phyloP scores from a whole-genome alignment of 768 basidiomycete species.

The Termitomyces sp. region DNA sequence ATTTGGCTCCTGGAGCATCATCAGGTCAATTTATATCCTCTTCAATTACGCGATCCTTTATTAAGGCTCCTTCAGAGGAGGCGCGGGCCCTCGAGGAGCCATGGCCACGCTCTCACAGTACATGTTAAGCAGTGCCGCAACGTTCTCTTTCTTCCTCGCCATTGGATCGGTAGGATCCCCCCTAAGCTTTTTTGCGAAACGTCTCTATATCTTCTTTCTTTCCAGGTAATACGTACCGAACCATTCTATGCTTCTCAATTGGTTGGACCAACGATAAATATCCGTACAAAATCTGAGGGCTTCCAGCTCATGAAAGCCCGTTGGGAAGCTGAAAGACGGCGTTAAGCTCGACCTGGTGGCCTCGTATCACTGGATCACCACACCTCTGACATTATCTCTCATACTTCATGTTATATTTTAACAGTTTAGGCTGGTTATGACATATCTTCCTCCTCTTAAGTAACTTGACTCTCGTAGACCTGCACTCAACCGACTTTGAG shows the following conservation, averaged over 20 bases:
- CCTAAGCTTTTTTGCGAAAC: background rate
- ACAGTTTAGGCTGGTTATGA: conserved; percentile 1
- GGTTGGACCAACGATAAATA: conserved; percentile 36
- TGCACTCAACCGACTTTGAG: background rate
- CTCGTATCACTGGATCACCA: background rate
- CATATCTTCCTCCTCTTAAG: conserved; percentile 1
- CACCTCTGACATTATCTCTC: background rate
- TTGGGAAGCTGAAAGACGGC: conserved; percentile 63
- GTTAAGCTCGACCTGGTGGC: conserved; percentile 16
- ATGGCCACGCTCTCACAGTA: conserved; percentile 94
- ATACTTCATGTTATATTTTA: background rate
- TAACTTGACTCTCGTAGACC: background rate
- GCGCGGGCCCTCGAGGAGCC: conserved; percentile 86
- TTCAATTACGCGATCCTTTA: background rate
- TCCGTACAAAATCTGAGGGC: conserved; percentile 65
- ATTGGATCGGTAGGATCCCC: conserved; percentile 72
- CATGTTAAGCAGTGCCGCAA: conserved; percentile 97
- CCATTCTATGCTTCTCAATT: conserved; percentile 50
- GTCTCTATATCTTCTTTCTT: conserved; percentile 6
- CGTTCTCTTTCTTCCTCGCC: conserved; percentile 95
- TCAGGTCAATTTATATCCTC: conserved; percentile 52
- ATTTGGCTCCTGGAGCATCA: conserved; percentile 89
- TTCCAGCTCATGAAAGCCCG: conserved; percentile 64
- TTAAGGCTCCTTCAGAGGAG: conserved; percentile 48
- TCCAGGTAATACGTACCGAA: conserved; percentile 88